Evolutionary conservation across 169 alveolate genomes (phyloP).

Genomic region (Besnoitia besnoiti): DNA sequence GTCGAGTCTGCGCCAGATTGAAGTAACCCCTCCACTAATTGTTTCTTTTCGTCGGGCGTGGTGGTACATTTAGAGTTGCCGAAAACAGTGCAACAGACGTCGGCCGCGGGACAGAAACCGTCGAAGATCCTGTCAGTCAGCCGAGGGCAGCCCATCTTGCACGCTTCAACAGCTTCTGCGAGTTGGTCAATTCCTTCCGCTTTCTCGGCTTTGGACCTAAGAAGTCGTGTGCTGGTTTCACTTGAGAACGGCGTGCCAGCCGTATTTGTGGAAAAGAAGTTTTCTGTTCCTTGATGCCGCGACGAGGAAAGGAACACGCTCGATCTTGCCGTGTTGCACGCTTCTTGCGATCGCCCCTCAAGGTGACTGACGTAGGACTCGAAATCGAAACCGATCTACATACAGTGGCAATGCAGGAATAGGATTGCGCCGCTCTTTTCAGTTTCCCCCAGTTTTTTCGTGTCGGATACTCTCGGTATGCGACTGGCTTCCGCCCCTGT

Average conservation of each 20-base stretch:
- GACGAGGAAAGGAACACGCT: background rate
- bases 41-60: background rate
- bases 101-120: slow-evolving; percentile 40
- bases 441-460: no score
- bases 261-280: background rate
- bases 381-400: slow-evolving; percentile 60
- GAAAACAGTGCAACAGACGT: slow-evolving; percentile 51
- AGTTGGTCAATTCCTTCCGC: background rate
- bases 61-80: slow-evolving; percentile 60
- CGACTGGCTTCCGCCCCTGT: no score
- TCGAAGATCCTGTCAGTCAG: background rate
- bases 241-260: background rate
- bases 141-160: slow-evolving; percentile 40
- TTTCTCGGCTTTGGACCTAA: background rate
- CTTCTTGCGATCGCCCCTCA: background rate
- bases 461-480: no score
- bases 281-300: background rate
- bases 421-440: no score
- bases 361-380: slow-evolving; percentile 50
- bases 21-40: background rate
- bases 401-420: background rate
- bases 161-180: slow-evolving; percentile 44
- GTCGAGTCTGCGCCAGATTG: background rate
- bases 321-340: background rate
- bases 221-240: background rate